These are phyloP conservation scores for Diutina siamensis DNA, from an alignment of 1,139 yeast species.

Conservation along the genomic window DNA sequence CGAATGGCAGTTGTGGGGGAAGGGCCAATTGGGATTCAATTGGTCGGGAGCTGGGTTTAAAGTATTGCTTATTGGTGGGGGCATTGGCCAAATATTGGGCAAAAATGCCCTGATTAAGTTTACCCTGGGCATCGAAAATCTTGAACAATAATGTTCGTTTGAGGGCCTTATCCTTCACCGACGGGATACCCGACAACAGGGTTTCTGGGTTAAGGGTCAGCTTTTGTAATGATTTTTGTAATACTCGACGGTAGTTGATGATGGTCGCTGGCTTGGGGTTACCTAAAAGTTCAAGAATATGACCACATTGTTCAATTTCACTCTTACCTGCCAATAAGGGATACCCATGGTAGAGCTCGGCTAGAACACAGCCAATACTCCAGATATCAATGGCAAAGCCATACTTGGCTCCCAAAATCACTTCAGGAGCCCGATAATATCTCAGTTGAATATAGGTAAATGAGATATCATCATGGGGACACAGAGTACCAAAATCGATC, in stretches of 20 bases:
- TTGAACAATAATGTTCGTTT: slow-evolving; percentile 1
- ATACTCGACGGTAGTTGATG: slow-evolving; percentile 1
- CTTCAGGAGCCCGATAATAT: slow-evolving; percentile 69
- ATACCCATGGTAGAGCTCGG: slow-evolving; percentile 53
- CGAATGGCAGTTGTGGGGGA: not conserved
- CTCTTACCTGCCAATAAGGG: slow-evolving; percentile 64
- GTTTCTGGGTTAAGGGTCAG: not conserved
- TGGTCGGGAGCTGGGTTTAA: not conserved
- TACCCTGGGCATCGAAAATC: slow-evolving; percentile 2
- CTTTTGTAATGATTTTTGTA: not conserved
- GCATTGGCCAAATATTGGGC: slow-evolving; percentile 4
- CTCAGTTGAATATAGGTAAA: slow-evolving; percentile 56
- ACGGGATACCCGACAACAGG: not conserved
- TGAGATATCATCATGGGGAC: slow-evolving; percentile 32
- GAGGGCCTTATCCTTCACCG: not conserved
- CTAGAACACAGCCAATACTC: slow-evolving; percentile 64
- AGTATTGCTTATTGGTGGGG: not conserved
- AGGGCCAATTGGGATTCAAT: not conserved
- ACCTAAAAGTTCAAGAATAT: slow-evolving; percentile 52
- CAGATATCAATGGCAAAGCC: slow-evolving; percentile 63
- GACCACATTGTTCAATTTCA: slow-evolving; percentile 55
- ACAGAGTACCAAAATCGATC: slow-evolving; percentile 61
- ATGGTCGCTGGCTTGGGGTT: not conserved
- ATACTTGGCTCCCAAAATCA: slow-evolving; percentile 68
- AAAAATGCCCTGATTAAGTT: not conserved